phyloP scores from a whole-genome alignment of 2,329 filamentous ascomycete species.

The Colletotrichum spaethianum region DNA sequence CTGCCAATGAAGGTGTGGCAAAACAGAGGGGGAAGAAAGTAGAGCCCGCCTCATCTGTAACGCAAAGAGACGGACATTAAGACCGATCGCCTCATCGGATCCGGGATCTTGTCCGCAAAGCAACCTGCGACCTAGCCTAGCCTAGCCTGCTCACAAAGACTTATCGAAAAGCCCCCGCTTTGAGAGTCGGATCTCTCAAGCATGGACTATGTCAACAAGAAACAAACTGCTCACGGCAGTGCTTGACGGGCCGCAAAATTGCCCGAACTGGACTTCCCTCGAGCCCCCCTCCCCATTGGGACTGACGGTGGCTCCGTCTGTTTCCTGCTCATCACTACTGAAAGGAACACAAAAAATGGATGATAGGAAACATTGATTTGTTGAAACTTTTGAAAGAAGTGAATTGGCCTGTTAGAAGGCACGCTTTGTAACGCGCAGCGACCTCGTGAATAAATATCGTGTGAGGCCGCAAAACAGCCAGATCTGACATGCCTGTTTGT shows the following conservation, averaged over 20 bases:
- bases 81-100: conserved; percentile 11
- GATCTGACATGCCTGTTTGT: conserved; percentile 6
- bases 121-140: background rate
- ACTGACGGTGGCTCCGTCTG: background rate
- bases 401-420: conserved; percentile 19
- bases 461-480: background rate
- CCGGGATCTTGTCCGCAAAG: conserved; percentile 18
- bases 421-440: conserved; percentile 14
- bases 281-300: background rate
- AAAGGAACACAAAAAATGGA: background rate
- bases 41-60: conserved; percentile 12
- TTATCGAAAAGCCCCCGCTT: background rate
- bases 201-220: conserved; percentile 33
- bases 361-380: background rate
- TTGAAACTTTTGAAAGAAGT: conserved; percentile 9
- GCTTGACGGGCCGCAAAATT: conserved; percentile 1
- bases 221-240: background rate
- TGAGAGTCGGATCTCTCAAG: conserved; percentile 22
- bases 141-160: background rate
- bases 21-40: background rate
- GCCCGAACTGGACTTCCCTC: background rate
- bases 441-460: background rate
- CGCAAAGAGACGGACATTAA: conserved; percentile 8
- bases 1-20: background rate
- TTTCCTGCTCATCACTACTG: background rate